Evolutionary conservation across 2,329 filamentous ascomycete species (phyloP).

Genomic region (Blastomyces emzantsi): DNA sequence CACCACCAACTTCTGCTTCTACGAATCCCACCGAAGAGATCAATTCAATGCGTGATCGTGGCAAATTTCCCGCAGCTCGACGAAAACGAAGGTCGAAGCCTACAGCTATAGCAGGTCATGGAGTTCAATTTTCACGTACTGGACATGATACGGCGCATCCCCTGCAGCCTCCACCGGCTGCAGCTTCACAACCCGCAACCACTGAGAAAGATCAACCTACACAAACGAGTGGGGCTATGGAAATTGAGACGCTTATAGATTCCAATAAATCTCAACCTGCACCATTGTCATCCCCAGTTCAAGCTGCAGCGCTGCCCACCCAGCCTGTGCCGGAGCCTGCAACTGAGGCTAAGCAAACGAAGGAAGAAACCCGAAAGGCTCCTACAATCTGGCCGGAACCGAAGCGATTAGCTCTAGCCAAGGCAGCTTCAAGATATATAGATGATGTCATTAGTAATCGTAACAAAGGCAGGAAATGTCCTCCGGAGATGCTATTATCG

Average conservation of each 20-base stretch:
- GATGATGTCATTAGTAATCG: constrained; percentile 26
- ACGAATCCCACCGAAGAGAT: neutral
- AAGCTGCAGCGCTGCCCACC: constrained; percentile 15
- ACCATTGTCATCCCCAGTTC: constrained; percentile 1
- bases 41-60: constrained; percentile 9
- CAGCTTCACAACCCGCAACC: neutral
- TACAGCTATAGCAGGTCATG: neutral
- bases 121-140: neutral
- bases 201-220: neutral
- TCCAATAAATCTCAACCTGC: neutral
- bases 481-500: constrained; percentile 33
- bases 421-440: constrained; percentile 42
- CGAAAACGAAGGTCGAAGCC: constrained; percentile 10
- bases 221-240: neutral
- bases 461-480: constrained; percentile 33
- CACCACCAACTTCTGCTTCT: neutral
- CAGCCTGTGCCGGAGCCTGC: neutral
- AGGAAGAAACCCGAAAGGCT: constrained; percentile 11
- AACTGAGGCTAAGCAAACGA: neutral
- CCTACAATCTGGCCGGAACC: constrained; percentile 43
- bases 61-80: constrained; percentile 15
- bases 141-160: neutral
- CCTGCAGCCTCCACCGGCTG: neutral
- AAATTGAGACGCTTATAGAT: constrained; percentile 1
- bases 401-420: constrained; percentile 43